Conservation (phyloP, 345 rosid genomes). For the Eucalyptus lansdowneana region DNA sequence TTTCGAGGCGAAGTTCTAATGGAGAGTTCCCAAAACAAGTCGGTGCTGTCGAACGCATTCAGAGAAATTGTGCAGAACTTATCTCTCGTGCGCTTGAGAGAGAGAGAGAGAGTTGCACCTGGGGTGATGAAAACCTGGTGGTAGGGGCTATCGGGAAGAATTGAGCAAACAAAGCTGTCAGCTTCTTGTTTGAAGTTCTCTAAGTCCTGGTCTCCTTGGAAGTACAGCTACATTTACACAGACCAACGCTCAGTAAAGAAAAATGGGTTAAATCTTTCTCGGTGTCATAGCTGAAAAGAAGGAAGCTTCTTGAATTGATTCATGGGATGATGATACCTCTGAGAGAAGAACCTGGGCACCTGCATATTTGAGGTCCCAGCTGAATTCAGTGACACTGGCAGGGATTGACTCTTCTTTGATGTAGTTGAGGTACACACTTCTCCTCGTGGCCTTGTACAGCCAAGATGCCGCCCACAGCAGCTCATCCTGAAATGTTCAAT, state of each 20-base stretch:
- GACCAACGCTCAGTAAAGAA: neutral
- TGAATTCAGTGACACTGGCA: conserved; percentile 63
- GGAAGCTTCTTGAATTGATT: neutral
- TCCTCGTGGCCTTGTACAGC: conserved; percentile 56
- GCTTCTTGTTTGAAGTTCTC: conserved; percentile 42
- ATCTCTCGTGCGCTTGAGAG: neutral
- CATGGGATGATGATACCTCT: conserved; percentile 19
- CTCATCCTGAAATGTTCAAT: conserved; percentile 49
- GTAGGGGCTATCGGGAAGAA: conserved; percentile 62
- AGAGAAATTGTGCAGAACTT: neutral
- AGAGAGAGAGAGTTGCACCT: conserved; percentile 14
- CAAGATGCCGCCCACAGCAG: conserved; percentile 93
- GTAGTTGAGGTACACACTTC: conserved; percentile 19
- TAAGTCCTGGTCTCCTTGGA: conserved; percentile 30
- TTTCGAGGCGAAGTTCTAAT: neutral
- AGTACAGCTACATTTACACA: conserved; percentile 31
- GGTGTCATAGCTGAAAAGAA: neutral
- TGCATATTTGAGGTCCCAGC: conserved; percentile 93
- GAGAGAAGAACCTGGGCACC: conserved; percentile 71
- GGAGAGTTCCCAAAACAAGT: neutral
- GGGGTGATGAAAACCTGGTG: conserved; percentile 46
- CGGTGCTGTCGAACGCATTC: neutral
- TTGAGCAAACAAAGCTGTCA: conserved; percentile 67
- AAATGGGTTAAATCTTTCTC: neutral
- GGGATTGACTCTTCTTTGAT: conserved; percentile 42